Conservation (phyloP, 208 protist genomes). For the Wallacemonas sp. region DNA sequence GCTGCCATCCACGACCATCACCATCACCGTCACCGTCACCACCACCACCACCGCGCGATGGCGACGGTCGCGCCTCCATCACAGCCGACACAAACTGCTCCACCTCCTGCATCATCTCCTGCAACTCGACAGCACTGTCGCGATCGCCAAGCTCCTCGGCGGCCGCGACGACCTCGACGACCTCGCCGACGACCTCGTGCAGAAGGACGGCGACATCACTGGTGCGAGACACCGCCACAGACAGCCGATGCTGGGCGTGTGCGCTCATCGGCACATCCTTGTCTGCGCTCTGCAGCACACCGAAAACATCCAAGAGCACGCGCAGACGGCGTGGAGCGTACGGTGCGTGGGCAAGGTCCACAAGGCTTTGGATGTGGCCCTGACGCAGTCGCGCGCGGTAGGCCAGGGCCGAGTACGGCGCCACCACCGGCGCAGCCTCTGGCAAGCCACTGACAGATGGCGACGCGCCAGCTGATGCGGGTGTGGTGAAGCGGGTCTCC, state of each 20-base stretch:
- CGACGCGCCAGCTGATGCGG: too few relatives aligned
- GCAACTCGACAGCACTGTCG: constrained; percentile 22
- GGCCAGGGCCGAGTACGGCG: constrained; percentile 38
- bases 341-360: constrained; percentile 49
- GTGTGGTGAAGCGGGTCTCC: too few relatives aligned
- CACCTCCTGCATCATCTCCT: constrained; percentile 26
- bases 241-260: background rate
- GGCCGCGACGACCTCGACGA: constrained; percentile 19
- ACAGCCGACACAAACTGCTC: constrained; percentile 22
- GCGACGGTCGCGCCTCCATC: constrained; percentile 11
- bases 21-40: constrained; percentile 22
- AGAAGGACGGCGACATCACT: constrained; percentile 28
- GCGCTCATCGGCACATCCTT: background rate
- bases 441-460: too few relatives aligned
- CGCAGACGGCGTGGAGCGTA: constrained; percentile 62
- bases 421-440: background rate
- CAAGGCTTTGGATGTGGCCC: constrained; percentile 45
- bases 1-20: constrained; percentile 9
- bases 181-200: constrained; percentile 22
- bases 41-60: background rate
- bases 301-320: constrained; percentile 63
- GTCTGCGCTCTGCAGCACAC: background rate
- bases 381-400: constrained; percentile 57
- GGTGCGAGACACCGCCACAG: constrained; percentile 19
- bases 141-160: constrained; percentile 32